Evolutionary conservation across 306 rosid species (phyloP), one percentile per base, ranked within the genome.

Genomic region (Citrullus mucosospermus): DNA sequence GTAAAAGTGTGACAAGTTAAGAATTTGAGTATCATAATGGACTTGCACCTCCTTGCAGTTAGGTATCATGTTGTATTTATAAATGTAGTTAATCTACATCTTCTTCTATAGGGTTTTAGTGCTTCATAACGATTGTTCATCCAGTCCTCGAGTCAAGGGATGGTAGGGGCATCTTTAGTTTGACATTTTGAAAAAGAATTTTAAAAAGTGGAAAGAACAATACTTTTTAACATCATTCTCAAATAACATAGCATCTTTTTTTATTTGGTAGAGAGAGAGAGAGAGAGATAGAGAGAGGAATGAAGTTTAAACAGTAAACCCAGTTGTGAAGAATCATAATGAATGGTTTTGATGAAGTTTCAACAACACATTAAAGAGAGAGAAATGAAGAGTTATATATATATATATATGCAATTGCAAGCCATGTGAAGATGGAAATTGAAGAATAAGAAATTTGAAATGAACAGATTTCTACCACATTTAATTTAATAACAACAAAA

Each of bases 401-500:
- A 41, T 34, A 34, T 34, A 36, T 36, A 13, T 62, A 12, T 3
- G n/a, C 10, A 62, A 62, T 48, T 59, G 36, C 32, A 61, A 44
- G 38, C 39, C 77, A 71, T 72, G 77, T 72, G 77, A 50, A 65
- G 44, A 48, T 1, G 8, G 8, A 11, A 46, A 72, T 72, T 50
- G 60, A 72, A 50, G 50, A 72, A 12, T 20, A 72, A 48, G n/a
- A 16, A 51, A 16, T 16, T 46, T 51, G 77, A 72, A 72, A 18
- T 72, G 28, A 25, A 72, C 60, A 50, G 4, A 14, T 72, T 71
- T 70, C 76, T 70, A 46, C 56, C 57, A 44, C 17, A 70, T 70
- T 70, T 46, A 70, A 70, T 70, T 13, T 46, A 70, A 70, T 70
- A 22, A 48, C 41, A 70, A 70, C 75, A 69, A 69, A 43, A 69